Percentiles rank a stretch among this genome's conserved stretches.
Evolutionary conservation across 371 early-diverging fungal genomes (phyloP).

Genomic region (Phascolomyces articulosus): DNA sequence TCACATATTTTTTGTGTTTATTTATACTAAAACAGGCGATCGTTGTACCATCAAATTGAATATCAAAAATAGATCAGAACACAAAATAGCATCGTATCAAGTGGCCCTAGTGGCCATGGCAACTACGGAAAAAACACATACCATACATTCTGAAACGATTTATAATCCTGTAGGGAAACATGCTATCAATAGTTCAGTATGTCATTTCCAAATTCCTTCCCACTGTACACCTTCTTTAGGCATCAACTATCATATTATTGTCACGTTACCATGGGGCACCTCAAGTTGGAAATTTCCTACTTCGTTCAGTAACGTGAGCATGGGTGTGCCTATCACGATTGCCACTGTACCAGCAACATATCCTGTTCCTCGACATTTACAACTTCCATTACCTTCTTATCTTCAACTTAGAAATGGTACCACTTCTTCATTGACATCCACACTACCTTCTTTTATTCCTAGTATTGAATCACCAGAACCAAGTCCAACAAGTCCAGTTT

Average conservation of each 20-base stretch:
- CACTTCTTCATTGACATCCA: background rate
- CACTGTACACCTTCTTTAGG: conserved; percentile 38
- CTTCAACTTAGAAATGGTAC: background rate
- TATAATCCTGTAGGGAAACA: conserved; percentile 33
- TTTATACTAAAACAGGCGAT: conserved; percentile 43
- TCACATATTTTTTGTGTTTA: too few relatives aligned
- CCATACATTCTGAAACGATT: conserved; percentile 30
- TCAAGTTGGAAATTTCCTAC: conserved; percentile 13
- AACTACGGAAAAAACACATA: conserved; percentile 27
- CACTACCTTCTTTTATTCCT: conserved; percentile 32
- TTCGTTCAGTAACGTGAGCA: conserved; percentile 14
- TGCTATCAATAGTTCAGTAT: conserved; percentile 21
- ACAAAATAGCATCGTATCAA: conserved; percentile 39
- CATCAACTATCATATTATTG: conserved; percentile 31
- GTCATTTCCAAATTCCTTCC: conserved; percentile 38
- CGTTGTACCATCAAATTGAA: conserved; percentile 38
- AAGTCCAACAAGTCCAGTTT: conserved; percentile 23
- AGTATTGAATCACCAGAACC: conserved; percentile 35
- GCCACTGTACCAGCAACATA: conserved; percentile 36
- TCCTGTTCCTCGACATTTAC: conserved; percentile 24
- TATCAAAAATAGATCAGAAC: conserved; percentile 40
- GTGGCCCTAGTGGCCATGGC: conserved; percentile 5
- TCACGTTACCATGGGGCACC: conserved; percentile 32
- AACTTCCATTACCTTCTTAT: conserved; percentile 27
- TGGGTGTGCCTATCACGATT: conserved; percentile 31